Evolutionary conservation across 257 asterid species (phyloP), one percentile per base, ranked within the genome.

Genomic region (Misopates orontium): DNA sequence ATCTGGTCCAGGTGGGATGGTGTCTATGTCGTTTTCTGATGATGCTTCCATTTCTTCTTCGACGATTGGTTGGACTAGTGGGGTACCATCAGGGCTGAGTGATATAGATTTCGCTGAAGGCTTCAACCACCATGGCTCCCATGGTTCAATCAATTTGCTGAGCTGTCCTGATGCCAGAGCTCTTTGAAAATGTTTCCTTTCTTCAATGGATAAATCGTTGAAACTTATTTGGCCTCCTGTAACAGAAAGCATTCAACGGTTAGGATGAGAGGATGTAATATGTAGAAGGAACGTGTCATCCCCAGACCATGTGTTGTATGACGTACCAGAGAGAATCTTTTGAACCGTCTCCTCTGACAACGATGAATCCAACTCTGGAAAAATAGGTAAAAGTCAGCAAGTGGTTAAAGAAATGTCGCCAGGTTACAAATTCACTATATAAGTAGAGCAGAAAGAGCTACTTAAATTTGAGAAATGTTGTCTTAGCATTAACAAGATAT

Each of bases 71-170:
- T 73, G 92, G 72, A 93, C 82, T 25, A 86, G 83, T 65, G 68
- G 91, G 69, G 84, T 70, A 61, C 97, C 99, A 15, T 84, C 86
- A 14, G 64, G 70, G 69, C 89, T 62, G 31, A 93, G 97, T 63
- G 89, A 71, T 49, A 83, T 79, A 62, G 52, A 55, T 64, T 79
- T 79, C 69, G 97, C 97, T 18, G 88, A 77, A 58, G 84, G 89
- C 56, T 73, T 83, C 58, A 80, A 70, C 99, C 99, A 93, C 99
- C 97, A 90, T 2, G 99, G 97, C 9, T 87, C 95, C 99, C 99
- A 90, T 16, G 97, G 96, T 79, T 79, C 75, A 45, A 93, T 86
- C 75, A 90, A 69, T 80, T 83, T 93, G 78, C 97, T 80, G 56
- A 93, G 83, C 85, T 93, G 95, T 60, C 97, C 99, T 0, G 99